Percentiles rank a stretch among this genome's conserved stretches.
Evolutionary conservation across 768 basidiomycete species (phyloP).

Genomic region (Xerocomellus amylosporus): DNA sequence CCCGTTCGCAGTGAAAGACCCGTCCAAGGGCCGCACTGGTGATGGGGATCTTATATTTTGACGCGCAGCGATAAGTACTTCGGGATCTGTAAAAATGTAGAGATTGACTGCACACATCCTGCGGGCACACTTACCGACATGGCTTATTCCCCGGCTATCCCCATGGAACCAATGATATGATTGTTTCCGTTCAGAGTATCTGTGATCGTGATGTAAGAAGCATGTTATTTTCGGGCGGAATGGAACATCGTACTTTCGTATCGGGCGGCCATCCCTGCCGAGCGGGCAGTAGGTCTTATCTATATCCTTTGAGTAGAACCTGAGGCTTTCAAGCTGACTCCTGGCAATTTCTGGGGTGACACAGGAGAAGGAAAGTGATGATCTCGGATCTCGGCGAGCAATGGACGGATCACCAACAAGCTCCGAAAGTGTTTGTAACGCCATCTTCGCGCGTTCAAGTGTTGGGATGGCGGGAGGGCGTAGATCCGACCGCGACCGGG

Average conservation of each 20-base stretch:
- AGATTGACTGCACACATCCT: not conserved
- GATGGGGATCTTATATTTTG: slow-evolving; percentile 16
- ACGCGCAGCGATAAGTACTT: slow-evolving; percentile 20
- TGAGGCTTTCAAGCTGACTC: slow-evolving; percentile 50
- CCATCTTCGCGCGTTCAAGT: slow-evolving; percentile 51
- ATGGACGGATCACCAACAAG: slow-evolving; percentile 47
- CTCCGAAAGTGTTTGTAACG: slow-evolving; percentile 52
- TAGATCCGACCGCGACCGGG: slow-evolving; percentile 50
- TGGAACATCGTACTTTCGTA: slow-evolving; percentile 50
- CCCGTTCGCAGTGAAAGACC: slow-evolving; percentile 31
- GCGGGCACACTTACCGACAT: slow-evolving; percentile 42
- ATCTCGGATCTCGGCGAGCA: slow-evolving; percentile 51
- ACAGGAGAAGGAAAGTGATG: slow-evolving; percentile 66
- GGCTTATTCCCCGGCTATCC: slow-evolving; percentile 53
- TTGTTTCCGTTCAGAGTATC: slow-evolving; percentile 56
- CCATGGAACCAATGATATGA: slow-evolving; percentile 62
- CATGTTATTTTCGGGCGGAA: not conserved
- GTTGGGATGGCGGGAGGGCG: slow-evolving; percentile 33
- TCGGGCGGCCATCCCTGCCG: slow-evolving; percentile 54
- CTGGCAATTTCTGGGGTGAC: slow-evolving; percentile 49
- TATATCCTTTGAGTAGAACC: slow-evolving; percentile 44
- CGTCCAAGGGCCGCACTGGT: slow-evolving; percentile 26
- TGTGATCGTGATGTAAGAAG: slow-evolving; percentile 18
- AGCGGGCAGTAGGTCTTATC: slow-evolving; percentile 54
- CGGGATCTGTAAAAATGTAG: slow-evolving; percentile 18